Evolutionary conservation across 345 rosid genomes (phyloP).

Genomic region (Populus tremula): DNA sequence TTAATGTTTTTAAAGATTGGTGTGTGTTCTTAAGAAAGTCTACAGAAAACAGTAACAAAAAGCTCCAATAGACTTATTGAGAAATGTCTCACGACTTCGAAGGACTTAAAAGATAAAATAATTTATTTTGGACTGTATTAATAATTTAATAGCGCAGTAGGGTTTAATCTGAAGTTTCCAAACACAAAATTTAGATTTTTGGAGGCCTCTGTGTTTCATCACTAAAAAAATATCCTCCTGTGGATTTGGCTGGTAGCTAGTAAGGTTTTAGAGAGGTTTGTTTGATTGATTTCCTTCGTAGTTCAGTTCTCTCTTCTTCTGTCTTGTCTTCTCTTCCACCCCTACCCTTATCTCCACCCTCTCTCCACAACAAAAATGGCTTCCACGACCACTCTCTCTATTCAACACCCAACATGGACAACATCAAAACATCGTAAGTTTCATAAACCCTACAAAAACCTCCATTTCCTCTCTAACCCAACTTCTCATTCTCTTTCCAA

Average conservation of each 20-base stretch:
- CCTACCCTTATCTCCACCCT: slow-evolving; percentile 10
- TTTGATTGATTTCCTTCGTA: not conserved
- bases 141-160: not conserved
- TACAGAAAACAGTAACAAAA: not conserved
- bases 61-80: not conserved
- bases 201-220: not conserved
- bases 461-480: slow-evolving; percentile 30
- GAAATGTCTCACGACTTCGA: not conserved
- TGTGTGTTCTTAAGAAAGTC: not conserved
- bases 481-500: slow-evolving; percentile 17
- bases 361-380: slow-evolving; percentile 31
- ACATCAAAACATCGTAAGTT: slow-evolving; percentile 20
- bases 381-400: slow-evolving; percentile 40
- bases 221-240: not conserved
- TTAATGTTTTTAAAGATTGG: no score
- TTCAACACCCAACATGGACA: slow-evolving; percentile 41
- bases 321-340: slow-evolving; percentile 11
- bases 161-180: not conserved
- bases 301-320: not conserved
- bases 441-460: slow-evolving; percentile 40
- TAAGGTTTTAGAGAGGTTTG: slow-evolving; percentile 58
- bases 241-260: not conserved
- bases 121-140: not conserved
- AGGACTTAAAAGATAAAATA: not conserved
- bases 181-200: not conserved